phyloP scores from a whole-genome alignment of 768 basidiomycete genomes.

The Boletales sp. region DNA sequence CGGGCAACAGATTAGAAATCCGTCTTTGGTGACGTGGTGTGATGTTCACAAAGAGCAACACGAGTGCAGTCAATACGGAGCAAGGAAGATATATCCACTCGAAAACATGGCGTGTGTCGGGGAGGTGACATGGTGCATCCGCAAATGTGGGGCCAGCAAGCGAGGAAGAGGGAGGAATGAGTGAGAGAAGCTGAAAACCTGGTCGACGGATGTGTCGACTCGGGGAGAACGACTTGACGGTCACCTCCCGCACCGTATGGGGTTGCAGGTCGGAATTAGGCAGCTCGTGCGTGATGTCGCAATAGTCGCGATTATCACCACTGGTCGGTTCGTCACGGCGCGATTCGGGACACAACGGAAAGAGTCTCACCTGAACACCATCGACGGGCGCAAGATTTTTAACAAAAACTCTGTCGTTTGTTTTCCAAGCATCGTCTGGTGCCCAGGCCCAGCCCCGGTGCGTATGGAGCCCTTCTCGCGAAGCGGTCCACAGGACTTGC shows the following conservation, averaged over 20 bases:
- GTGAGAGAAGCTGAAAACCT: slow-evolving; percentile 82
- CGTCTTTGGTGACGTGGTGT: slow-evolving; percentile 16
- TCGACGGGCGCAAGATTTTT: slow-evolving; percentile 55
- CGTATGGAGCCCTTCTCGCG: slow-evolving; percentile 71
- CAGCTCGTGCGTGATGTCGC: slow-evolving; percentile 61
- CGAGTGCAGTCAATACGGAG: slow-evolving; percentile 48
- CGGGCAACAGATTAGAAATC: slow-evolving; percentile 25
- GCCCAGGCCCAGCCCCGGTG: slow-evolving; percentile 75
- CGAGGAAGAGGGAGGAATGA: slow-evolving; percentile 40
- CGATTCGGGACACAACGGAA: background rate
- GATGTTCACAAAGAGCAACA: slow-evolving; percentile 45
- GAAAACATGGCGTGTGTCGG: slow-evolving; percentile 63
- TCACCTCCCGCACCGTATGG: slow-evolving; percentile 63
- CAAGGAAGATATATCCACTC: slow-evolving; percentile 61
- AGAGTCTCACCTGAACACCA: slow-evolving; percentile 66
- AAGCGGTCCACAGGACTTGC: slow-evolving; percentile 70
- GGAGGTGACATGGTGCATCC: slow-evolving; percentile 75
- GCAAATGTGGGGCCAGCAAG: slow-evolving; percentile 43
- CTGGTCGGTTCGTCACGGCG: slow-evolving; percentile 31
- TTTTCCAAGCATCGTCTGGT: slow-evolving; percentile 79
- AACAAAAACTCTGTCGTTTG: slow-evolving; percentile 75
- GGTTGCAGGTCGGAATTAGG: slow-evolving; percentile 21
- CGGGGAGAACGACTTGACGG: slow-evolving; percentile 84
- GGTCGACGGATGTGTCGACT: slow-evolving; percentile 68
- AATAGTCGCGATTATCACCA: slow-evolving; percentile 91